Evolutionary conservation across 768 basidiomycete genomes (phyloP).

Genomic region (Podaxis sp.): DNA sequence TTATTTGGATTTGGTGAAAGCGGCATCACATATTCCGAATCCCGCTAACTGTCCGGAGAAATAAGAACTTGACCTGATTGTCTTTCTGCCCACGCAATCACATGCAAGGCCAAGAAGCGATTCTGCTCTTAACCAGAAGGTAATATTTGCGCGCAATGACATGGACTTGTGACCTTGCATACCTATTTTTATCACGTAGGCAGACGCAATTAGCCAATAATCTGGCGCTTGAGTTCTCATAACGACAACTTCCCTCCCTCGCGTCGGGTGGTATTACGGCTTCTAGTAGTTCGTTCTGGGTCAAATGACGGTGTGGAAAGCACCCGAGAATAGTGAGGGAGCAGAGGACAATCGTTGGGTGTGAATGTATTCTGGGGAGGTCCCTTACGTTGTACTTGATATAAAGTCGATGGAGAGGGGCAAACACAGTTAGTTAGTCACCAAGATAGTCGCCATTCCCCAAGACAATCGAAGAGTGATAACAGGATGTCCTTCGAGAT

Average conservation of each 20-base stretch:
- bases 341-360: neutral
- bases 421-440: neutral
- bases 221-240: neutral
- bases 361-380: neutral
- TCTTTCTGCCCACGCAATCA: neutral
- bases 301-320: constrained; percentile 1
- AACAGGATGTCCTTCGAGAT: too few relatives aligned
- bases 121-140: neutral
- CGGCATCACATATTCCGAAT: neutral
- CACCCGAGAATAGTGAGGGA: neutral
- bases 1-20: too few relatives aligned
- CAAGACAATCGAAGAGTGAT: neutral
- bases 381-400: neutral
- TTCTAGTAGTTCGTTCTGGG: neutral
- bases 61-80: neutral
- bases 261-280: neutral
- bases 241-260: too few relatives aligned
- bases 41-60: neutral
- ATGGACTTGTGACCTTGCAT: neutral
- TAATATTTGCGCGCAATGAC: neutral
- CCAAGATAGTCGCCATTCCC: neutral
- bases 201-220: neutral
- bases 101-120: neutral
- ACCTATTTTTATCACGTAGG: neutral
- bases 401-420: neutral